These are phyloP conservation scores for Petunia secreta DNA, from an alignment of 257 asterid species.

Conservation along the genomic window DNA sequence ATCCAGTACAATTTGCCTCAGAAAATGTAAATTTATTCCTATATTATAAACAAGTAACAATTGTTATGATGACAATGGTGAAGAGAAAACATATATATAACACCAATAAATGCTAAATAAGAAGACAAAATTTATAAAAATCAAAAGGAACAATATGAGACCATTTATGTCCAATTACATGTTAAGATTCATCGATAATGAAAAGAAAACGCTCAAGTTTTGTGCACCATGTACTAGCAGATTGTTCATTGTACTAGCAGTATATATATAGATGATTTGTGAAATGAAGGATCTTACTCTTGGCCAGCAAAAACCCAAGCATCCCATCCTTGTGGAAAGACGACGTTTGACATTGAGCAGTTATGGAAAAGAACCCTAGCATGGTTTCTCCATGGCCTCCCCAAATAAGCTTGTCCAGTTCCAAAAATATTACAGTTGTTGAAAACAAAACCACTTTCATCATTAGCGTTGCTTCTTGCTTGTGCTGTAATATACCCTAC, in stretches of 20 bases:
- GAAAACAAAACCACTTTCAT: constrained; percentile 25
- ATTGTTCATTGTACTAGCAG: neutral
- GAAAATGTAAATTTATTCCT: constrained; percentile 17
- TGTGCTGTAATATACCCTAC: constrained; percentile 30
- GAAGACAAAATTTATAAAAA: too few relatives aligned
- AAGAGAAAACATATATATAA: neutral
- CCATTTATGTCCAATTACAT: too few relatives aligned
- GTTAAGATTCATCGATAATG: too few relatives aligned
- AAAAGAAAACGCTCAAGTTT: too few relatives aligned
- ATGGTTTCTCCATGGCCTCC: constrained; percentile 29
- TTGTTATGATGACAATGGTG: neutral
- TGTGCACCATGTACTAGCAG: neutral
- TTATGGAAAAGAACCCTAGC: constrained; percentile 25
- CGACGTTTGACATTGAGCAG: neutral
- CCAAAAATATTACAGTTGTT: constrained; percentile 20
- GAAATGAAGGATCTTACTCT: constrained; percentile 12
- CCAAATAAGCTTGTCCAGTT: constrained; percentile 21
- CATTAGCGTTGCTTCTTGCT: constrained; percentile 22
- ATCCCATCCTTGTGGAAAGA: constrained; percentile 18
- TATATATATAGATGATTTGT: neutral
- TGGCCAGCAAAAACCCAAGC: neutral
- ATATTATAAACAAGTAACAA: neutral
- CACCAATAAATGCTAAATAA: neutral
- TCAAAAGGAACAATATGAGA: neutral
- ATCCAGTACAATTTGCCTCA: constrained; percentile 13